Percentiles rank a stretch among this genome's conserved stretches.
Conservation (phyloP, 2,329 filamentous ascomycete species). For the Rhynchosporium secalis region DNA sequence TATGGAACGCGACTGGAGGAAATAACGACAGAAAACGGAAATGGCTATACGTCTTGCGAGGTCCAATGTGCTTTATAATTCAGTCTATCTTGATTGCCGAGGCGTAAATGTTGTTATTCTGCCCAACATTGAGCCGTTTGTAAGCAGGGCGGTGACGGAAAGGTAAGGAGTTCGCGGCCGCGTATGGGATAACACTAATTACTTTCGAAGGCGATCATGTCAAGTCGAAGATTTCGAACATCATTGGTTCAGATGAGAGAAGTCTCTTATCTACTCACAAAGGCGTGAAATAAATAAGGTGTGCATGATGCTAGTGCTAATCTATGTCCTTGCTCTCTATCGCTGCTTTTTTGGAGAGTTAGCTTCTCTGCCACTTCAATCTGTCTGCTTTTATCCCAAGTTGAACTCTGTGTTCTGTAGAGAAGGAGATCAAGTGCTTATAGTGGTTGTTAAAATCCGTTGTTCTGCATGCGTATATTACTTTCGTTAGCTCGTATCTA, state of each 20-base stretch:
- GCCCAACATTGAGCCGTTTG: background rate
- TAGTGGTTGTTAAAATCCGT: no score
- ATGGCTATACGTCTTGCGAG: no score
- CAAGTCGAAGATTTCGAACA: background rate
- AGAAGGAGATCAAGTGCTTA: no score
- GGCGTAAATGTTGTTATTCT: conserved; percentile 4
- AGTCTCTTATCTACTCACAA: background rate
- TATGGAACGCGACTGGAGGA: no score
- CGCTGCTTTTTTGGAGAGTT: no score
- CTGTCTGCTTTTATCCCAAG: no score
- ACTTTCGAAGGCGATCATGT: background rate
- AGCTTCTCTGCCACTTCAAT: no score
- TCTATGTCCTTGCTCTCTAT: no score
- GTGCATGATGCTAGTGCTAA: background rate
- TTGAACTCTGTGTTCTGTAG: no score
- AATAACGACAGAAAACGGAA: no score
- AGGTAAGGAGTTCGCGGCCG: background rate
- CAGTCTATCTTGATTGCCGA: background rate
- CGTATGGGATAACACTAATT: background rate
- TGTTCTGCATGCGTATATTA: no score
- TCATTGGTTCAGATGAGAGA: background rate
- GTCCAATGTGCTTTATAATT: background rate
- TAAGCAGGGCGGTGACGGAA: conserved; percentile 2
- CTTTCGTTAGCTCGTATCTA: no score
- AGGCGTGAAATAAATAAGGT: background rate